These are phyloP conservation scores for Colletotrichum cuscutae DNA, from an alignment of 2,329 filamentous ascomycete genomes.

Conservation along the genomic window DNA sequence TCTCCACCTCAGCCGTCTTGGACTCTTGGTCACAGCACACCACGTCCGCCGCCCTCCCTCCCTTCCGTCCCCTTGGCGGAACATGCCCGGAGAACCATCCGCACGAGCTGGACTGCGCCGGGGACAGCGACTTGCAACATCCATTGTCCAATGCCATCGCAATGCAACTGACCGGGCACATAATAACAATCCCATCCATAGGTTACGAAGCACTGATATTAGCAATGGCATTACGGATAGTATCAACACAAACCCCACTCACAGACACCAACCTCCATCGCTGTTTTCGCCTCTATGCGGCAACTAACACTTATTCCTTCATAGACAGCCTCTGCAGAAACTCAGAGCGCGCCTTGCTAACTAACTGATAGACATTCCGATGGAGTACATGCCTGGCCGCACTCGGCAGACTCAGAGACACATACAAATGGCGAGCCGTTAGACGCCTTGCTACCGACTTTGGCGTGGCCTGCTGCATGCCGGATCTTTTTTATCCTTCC, in stretches of 20 bases:
- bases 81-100: conserved; percentile 1
- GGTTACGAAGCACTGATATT: neutral
- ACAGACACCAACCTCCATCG: neutral
- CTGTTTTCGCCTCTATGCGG: neutral
- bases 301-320: too few species aligned
- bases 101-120: neutral
- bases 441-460: conserved; percentile 16
- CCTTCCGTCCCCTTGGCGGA: neutral
- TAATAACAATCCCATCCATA: neutral
- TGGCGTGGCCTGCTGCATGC: conserved; percentile 9
- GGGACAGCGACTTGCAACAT: neutral
- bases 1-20: conserved; percentile 18
- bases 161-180: neutral
- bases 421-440: neutral
- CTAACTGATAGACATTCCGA: too few species aligned
- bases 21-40: neutral
- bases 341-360: too few species aligned
- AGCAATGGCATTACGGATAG: neutral
- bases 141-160: neutral
- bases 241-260: neutral
- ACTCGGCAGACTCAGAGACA: neutral
- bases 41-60: neutral
- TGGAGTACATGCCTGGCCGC: too few species aligned
- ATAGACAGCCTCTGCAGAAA: too few species aligned
- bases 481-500: neutral